Evolutionary conservation across 768 basidiomycete species (phyloP), one percentile per base, ranked within the genome.

Genomic region (Gautieria morchelliformis): DNA sequence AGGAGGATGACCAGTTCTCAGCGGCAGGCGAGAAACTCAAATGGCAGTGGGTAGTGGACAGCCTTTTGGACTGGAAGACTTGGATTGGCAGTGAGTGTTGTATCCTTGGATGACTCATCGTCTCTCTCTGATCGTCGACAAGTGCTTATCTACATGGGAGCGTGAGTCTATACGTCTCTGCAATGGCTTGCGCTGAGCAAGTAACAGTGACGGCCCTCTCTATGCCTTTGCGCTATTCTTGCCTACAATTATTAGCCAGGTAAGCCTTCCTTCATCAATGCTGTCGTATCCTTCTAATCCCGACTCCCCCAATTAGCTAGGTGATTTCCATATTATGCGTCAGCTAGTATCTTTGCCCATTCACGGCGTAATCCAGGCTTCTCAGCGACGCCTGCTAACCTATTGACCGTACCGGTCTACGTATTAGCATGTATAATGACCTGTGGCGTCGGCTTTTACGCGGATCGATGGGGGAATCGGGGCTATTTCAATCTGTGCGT

Each of bases 191-290:
- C 47, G 55, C 30, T 41, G 41, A 55, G 37, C 53, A 2, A 20
- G 47, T 22, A 19, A 46, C 12, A 69, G 69, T 46, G 83, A 82
- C 65, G 83, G 76, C 69, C 85, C 87, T 0, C 68, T 90, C 46
- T 90, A 89, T 61, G 85, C 87, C 0, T 88, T 89, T 68, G 76
- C 86, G 20, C 69, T 89, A 46, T 91, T 91, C 74, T 70, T 88
- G 54, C 88, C 88, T 0, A 85, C 81, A 44, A 89, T 90, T 65
- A 89, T 89, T 67, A 83, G 78, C 59, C 72, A 84, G 70, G 82
- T 84, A 60, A 42, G 77, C 68, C 3, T 22, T 14, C 24, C 22
- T 5, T 49, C 24, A 30, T 47, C 20, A 20, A 30, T 12, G 44
- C 19, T 46, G n/a, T 37, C 47, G 40, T 39, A 39, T 44, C 35